phyloP scores from a whole-genome alignment of 2,329 filamentous ascomycete genomes.

The Ceratocystis lukuohia region DNA sequence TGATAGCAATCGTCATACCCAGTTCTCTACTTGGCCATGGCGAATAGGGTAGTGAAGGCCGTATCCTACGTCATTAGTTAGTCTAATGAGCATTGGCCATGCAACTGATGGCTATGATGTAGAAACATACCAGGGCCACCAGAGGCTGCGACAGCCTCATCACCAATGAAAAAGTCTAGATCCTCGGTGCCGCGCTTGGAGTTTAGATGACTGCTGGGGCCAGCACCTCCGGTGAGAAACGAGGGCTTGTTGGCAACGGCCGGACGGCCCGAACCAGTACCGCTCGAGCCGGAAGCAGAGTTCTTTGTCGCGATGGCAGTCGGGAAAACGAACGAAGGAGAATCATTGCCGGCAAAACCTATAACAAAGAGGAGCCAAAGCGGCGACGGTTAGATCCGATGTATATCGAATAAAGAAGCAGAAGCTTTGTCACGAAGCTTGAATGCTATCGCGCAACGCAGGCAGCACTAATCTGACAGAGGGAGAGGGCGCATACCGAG shows the following conservation, averaged over 20 bases:
- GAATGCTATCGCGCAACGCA: background rate
- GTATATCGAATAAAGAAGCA: background rate
- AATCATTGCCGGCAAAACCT: conserved; percentile 99
- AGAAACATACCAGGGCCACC: conserved; percentile 57
- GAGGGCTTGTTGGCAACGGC: conserved; percentile 89
- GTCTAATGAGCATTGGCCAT: conserved; percentile 14
- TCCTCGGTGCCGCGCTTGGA: conserved; percentile 94
- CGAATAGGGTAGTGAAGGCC: conserved; percentile 94
- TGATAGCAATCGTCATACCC: conserved; percentile 45
- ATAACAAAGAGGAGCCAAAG: conserved; percentile 19
- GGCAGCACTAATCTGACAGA: background rate
- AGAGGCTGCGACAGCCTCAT: conserved; percentile 78
- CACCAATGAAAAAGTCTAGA: conserved; percentile 96
- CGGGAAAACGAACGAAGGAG: conserved; percentile 96
- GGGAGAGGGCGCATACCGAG: conserved; percentile 52
- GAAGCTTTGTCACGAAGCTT: conserved; percentile 16
- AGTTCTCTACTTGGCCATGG: conserved; percentile 97
- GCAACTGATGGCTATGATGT: conserved; percentile 18
- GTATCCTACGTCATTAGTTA: conserved; percentile 49
- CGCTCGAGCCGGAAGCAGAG: conserved; percentile 53
- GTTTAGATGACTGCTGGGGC: conserved; percentile 67
- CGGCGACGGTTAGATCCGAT: conserved; percentile 14
- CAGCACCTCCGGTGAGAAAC: conserved; percentile 82
- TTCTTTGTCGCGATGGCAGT: conserved; percentile 96
- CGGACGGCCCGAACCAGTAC: conserved; percentile 75